Conservation (phyloP, 139 green algal species). For the Pseudopediastrum boryanum region DNA sequence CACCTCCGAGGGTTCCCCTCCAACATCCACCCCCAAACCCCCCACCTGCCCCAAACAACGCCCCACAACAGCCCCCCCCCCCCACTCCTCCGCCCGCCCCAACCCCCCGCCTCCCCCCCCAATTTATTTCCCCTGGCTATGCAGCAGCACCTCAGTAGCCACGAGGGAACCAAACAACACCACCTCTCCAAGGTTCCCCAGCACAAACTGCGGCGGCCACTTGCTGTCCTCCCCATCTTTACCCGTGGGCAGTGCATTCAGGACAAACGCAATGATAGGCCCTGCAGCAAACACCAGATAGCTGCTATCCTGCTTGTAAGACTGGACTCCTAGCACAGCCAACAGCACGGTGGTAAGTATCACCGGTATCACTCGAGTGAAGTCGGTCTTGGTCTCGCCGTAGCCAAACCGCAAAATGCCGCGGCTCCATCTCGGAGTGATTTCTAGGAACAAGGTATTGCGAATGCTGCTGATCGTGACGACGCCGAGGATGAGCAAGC, state of each 20-base stretch:
- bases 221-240: constrained; percentile 10
- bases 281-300: constrained; percentile 1
- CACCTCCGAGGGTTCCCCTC: constrained; percentile 2
- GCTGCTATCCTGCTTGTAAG: neutral
- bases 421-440: constrained; percentile 1
- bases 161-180: constrained; percentile 5
- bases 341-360: neutral
- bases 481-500: constrained; percentile 9
- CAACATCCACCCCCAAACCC: too few species aligned
- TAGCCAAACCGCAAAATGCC: constrained; percentile 7
- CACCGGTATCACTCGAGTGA: constrained; percentile 3
- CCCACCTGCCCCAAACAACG: too few species aligned
- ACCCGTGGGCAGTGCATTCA: neutral
- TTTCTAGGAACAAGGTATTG: constrained; percentile 12
- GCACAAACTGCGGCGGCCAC: constrained; percentile 21
- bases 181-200: constrained; percentile 15
- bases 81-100: too few species aligned
- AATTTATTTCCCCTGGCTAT: constrained; percentile 5
- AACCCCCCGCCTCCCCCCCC: too few species aligned
- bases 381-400: neutral
- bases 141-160: constrained; percentile 11
- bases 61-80: too few species aligned
- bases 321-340: neutral
- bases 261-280: neutral
- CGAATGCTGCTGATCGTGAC: neutral